Base-by-base conservation (phyloP, 129 eudicot genomes). In the Flaveria sonorensis region DNA sequence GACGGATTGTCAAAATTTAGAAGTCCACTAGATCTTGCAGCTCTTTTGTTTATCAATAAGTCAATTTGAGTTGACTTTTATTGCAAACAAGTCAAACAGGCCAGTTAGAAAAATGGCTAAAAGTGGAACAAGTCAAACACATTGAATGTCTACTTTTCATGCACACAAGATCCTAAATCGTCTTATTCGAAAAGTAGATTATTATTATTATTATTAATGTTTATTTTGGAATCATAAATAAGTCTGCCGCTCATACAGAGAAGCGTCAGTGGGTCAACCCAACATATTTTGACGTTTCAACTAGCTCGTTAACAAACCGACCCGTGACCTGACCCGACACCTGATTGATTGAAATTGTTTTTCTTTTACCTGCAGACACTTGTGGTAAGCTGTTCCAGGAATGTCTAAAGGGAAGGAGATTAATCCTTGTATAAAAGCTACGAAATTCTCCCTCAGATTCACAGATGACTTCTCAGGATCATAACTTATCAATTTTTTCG, bases 361-460 rank as follows among this genome's bases (percentile, higher is more conserved):
- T 71, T 21, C 16, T 6, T 36, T 59, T 81, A 89, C 98, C 97
- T 89, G 86, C 76, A 94, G 79, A 83, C 98, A 94, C 69, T 89
- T 87, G 86, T 89, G 91, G 81, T 91, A 94, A 80, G 98, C 93
- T 82, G 98, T 94, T 75, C 98, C 98, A 59, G 98, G 98, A 79
- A 94, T 85, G 80, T 94, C 81, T 32, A 94, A 40, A 4, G 98
- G 98, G 72, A 94, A 94, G 20, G 98, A 94, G 77, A 94, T 91
- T 72, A 94, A 77, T 42, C 98, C 98, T 79, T 85, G 85, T 28
- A 93, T 90, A 70, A 93, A 93, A 18, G 92, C 98, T 46, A 79
- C 92, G 76, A 91, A 94, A 47, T 64, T 89, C 80, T 87, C 92
- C 79, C 97, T 86, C 16, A 94, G 81, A 86, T 94, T 89, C 68